Base-by-base conservation (phyloP, 1,284 basidiomycete genomes). In the Laetiporus sulphureus region DNA sequence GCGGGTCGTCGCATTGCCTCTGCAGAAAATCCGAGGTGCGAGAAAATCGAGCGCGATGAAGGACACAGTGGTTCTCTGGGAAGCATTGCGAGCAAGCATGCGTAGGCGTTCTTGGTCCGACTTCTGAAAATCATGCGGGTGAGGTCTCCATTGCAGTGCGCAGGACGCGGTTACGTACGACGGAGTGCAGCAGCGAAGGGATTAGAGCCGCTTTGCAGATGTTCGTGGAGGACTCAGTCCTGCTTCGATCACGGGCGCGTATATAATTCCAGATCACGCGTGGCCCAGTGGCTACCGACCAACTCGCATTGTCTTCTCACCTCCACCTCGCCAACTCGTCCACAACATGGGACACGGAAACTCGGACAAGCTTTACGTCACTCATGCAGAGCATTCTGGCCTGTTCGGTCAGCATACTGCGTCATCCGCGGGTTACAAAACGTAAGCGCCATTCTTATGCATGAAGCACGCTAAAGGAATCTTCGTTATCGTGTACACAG, bases 281-380 rank as follows among this genome's bases (percentile, higher is more conserved):
- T 8, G n/a, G 27, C 27, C 8, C 4, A 4, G 11, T 12, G n/a
- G 7, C 18, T 11, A 32, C 15, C 5, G 15, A 21, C 5, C 3
- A 32, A 16, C 15, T 19, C 13, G 7, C 24, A 15, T 19, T 38
- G 10, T 10, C 19, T 36, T 8, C 10, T 20, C 8, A 20, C 34
- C 40, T 16, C 33, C 15, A 16, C 18, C 15, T 32, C 12, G 25
- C 25, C 25, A n/a, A 33, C 32, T n/a, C n/a, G 32, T 33, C 7
- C 19, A 20, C 46, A 67, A 45, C 42, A 87, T 88, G 86, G 87
- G 87, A 18, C 87, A 90, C 67, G 87, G 87, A 60, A 88, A 86
- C 58, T 85, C 81, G 22, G 76, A 89, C 70, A 90, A 90, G 59
- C 65, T 91, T 5, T 91, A 91, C 57, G 86, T 91, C 56, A 91